A percentile compares a stretch with the other conserved stretches of the same genome.
These are phyloP conservation scores for Mycena chlorophos DNA, from an alignment of 768 basidiomycete species.

Conservation along the genomic window DNA sequence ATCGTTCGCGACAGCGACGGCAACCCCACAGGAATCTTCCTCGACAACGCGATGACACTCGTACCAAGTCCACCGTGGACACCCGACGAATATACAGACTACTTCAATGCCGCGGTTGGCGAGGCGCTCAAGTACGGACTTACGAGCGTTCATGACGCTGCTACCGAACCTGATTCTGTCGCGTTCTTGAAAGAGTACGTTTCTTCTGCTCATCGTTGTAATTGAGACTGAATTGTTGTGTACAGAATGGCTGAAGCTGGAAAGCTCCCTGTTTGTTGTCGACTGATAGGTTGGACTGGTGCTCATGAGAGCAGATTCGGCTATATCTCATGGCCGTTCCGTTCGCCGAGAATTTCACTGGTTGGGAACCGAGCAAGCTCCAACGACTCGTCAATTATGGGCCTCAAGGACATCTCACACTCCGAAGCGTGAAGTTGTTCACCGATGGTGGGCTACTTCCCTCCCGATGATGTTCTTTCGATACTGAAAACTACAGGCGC, in stretches of 20 bases:
- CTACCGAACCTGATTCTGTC: slow-evolving; percentile 48
- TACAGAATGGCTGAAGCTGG: slow-evolving; percentile 67
- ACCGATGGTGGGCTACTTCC: slow-evolving; percentile 57
- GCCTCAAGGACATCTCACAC: slow-evolving; percentile 50
- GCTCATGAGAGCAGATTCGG: slow-evolving; percentile 43
- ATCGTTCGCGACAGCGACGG: slow-evolving; percentile 55
- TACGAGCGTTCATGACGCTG: slow-evolving; percentile 87
- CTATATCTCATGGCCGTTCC: slow-evolving; percentile 62
- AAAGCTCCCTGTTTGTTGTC: slow-evolving; percentile 60
- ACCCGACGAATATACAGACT: slow-evolving; percentile 54
- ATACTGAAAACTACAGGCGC: slow-evolving; percentile 53
- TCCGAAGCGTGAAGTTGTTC: slow-evolving; percentile 72
- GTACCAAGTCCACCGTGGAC: slow-evolving; percentile 68
- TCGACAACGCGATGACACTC: slow-evolving; percentile 86
- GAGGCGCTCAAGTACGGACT: slow-evolving; percentile 80
- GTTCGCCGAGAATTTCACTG: slow-evolving; percentile 49
- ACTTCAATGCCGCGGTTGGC: slow-evolving; percentile 60
- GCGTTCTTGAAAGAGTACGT: slow-evolving; percentile 65
- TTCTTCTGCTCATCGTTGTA: too few relatives aligned
- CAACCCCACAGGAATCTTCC: slow-evolving; percentile 70
- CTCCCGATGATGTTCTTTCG: neutral
- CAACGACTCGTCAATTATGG: slow-evolving; percentile 63
- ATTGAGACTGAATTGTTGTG: too few relatives aligned
- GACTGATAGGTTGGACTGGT: neutral
- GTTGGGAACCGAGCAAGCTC: slow-evolving; percentile 59